Base-by-base conservation (phyloP, 2,329 filamentous ascomycete species). In the Phyllosticta capitalensis region DNA sequence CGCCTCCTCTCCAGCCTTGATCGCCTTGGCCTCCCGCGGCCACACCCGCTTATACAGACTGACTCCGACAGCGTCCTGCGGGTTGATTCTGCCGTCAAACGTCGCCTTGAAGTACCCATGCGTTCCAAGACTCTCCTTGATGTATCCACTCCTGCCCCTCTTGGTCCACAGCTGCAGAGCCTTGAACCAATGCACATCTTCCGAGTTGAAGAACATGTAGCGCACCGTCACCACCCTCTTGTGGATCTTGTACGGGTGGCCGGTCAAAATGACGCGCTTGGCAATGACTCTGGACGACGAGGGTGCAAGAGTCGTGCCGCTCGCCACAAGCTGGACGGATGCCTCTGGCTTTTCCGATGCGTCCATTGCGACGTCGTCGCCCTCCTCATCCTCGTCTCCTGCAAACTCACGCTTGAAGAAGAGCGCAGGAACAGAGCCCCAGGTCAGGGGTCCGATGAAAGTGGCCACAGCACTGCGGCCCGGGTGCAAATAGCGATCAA, bases 71-170 rank as follows among this genome's bases (percentile, higher is more conserved):
- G 91, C 86, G 75, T 99, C 94, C 76, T 96, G 89, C 1, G 94
- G 92, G 74, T 96, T 97, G 72, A 99, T 92, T 71, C 88, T 89
- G 12, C 87, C 90, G 72, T 99, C 95, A 76, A 99, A 99, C 1
- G 88, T 96, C 12, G 94, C 94, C 81, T 99, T 99, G 83, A 97
- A 97, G 78, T 99, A 99, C n/a, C 94, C 94, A 74, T 99, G 94
- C 38, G 94, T 99, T 67, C 94, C 94, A 55, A 99, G 77, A 61
- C 87, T 38, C 78, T 99, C 94, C 79, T 96, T 96, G 78, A 99
- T 85, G 72, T 86, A 96, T 9, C 94, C 94, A 65, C 85, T 89
- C 63, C 94, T 81, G 6, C 94, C 94, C 28, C 92, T 79, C 77
- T 85, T 89, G 5, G 94, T 99, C 92, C 92, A 99, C 64, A 99